Percentiles rank a stretch among this genome's conserved stretches.
Conservation (phyloP, 345 rosid genomes). For the Turritis glabra region DNA sequence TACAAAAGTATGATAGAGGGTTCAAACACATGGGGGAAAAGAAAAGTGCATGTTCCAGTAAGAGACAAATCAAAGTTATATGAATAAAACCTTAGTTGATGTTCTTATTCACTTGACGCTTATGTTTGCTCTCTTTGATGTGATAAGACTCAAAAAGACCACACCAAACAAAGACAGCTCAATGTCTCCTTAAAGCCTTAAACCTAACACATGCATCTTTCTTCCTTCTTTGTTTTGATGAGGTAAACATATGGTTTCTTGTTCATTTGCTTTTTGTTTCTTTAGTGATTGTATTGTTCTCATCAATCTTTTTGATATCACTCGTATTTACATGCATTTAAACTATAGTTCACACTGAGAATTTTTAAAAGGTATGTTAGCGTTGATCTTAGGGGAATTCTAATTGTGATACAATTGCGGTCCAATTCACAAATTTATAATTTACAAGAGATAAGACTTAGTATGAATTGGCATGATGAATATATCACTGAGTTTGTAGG, state of each 20-base stretch:
- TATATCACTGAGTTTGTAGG: background rate
- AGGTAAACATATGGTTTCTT: slow-evolving; percentile 6
- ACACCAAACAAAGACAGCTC: slow-evolving; percentile 38
- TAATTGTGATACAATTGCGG: background rate
- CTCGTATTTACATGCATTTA: background rate
- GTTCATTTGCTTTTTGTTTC: slow-evolving; percentile 16
- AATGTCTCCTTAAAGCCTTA: slow-evolving; percentile 35
- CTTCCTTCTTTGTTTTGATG: slow-evolving; percentile 21
- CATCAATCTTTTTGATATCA: background rate
- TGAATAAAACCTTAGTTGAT: slow-evolving; percentile 23
- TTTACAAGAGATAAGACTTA: background rate
- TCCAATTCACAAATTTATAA: too few relatives aligned
- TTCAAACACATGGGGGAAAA: slow-evolving; percentile 28
- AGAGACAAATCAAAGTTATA: slow-evolving; percentile 29
- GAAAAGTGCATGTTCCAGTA: slow-evolving; percentile 28
- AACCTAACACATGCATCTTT: slow-evolving; percentile 38
- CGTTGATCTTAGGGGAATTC: too few relatives aligned
- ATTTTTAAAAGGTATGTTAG: background rate
- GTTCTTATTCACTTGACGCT: slow-evolving; percentile 28
- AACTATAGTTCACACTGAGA: background rate
- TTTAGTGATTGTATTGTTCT: background rate
- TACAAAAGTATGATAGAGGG: slow-evolving; percentile 21
- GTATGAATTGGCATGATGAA: background rate
- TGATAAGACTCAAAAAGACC: slow-evolving; percentile 27
- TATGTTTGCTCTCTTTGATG: slow-evolving; percentile 27